These are phyloP conservation scores for Eimeria acervulina DNA, from an alignment of 169 alveolate genomes.

Conservation along the genomic window DNA sequence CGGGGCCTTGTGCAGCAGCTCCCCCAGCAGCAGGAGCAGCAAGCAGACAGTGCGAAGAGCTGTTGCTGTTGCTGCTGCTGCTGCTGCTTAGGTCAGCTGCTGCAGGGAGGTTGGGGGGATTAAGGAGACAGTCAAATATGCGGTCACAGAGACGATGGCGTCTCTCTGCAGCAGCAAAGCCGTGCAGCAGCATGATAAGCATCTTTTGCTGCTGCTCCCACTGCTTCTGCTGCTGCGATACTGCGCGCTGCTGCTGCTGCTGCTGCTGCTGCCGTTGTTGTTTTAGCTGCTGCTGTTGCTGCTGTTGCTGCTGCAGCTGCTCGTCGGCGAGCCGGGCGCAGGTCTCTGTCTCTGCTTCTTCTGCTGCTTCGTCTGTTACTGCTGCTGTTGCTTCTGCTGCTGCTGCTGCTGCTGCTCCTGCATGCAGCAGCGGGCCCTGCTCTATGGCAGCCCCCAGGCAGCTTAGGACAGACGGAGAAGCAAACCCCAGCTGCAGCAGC, in stretches of 20 bases:
- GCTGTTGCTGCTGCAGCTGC: constrained; percentile 2
- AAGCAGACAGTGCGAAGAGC: not conserved
- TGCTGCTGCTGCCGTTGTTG: not conserved
- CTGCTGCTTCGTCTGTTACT: not conserved
- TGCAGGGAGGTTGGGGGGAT: not conserved
- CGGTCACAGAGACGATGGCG: not conserved
- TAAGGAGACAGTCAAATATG: not conserved
- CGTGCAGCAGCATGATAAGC: constrained; percentile 53
- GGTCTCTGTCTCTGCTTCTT: too few species aligned
- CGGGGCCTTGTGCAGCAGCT: constrained; percentile 15
- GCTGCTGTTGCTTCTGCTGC: constrained; percentile 41
- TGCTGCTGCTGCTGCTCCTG: constrained; percentile 14
- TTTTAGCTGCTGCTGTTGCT: too few species aligned
- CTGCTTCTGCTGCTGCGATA: constrained; percentile 16
- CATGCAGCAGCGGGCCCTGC: not conserved
- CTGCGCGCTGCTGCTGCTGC: constrained; percentile 27
- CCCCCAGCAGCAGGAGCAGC: not conserved
- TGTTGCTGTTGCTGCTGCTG: constrained; percentile 28
- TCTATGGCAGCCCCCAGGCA: not conserved
- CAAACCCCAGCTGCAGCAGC: not conserved
- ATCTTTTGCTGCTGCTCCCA: not conserved
- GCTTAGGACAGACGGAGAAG: not conserved
- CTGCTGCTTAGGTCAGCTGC: not conserved
- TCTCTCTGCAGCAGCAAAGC: constrained; percentile 52
- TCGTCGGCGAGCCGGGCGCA: too few species aligned